Conservation (phyloP, 768 basidiomycete genomes). For the Strobilomyces dryophilus region DNA sequence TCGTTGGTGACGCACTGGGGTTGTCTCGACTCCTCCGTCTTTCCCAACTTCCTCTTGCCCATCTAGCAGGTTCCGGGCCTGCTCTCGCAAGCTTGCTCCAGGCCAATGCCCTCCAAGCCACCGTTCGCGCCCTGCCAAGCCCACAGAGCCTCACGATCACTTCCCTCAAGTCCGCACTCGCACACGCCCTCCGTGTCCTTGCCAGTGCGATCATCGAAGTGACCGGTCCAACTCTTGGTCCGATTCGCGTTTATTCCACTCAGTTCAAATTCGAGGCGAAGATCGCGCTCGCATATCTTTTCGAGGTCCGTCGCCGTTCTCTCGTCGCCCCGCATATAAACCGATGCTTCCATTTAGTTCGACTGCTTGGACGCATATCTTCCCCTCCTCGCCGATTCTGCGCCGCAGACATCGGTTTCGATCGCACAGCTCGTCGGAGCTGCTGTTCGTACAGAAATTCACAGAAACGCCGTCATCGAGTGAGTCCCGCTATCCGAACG, state of each 20-base stretch:
- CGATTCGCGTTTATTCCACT: constrained; percentile 38
- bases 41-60: background rate
- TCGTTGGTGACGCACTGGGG: too few species aligned
- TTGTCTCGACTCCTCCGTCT: too few species aligned
- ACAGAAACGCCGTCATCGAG: too few species aligned
- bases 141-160: constrained; percentile 31
- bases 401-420: too few species aligned
- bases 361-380: too few species aligned
- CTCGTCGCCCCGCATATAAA: constrained; percentile 18
- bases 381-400: too few species aligned
- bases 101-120: constrained; percentile 53
- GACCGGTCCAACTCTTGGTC: constrained; percentile 65
- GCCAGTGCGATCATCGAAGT: constrained; percentile 59
- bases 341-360: too few species aligned
- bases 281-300: constrained; percentile 28
- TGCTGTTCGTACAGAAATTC: too few species aligned
- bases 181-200: constrained; percentile 60
- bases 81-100: constrained; percentile 55
- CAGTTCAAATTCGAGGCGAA: constrained; percentile 50
- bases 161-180: constrained; percentile 46
- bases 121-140: constrained; percentile 58
- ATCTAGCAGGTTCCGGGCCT: constrained; percentile 52
- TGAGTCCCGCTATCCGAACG: too few species aligned
- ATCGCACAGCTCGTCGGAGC: too few species aligned
- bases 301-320: background rate